These are phyloP conservation scores for Kodamaea neixiangensis DNA, from an alignment of 805 yeast genomes.

Conservation along the genomic window DNA sequence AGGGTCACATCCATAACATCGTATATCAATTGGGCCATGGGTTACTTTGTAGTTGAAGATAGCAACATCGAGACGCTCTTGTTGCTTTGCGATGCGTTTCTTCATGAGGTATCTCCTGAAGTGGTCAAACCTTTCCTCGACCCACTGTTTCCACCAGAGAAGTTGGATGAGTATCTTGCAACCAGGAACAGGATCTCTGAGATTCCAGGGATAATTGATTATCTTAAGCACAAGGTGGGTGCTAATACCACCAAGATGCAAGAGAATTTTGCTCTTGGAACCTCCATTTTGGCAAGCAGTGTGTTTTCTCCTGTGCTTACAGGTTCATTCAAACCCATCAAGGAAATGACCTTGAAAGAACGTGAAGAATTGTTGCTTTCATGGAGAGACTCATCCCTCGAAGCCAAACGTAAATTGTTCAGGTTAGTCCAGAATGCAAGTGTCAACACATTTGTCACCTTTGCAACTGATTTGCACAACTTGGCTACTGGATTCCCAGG, in stretches of 20 bases:
- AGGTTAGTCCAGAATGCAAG: conserved; percentile 28
- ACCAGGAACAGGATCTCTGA: conserved; percentile 30
- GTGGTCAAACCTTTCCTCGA: conserved; percentile 26
- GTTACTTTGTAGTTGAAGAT: conserved; percentile 14
- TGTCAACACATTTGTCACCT: conserved; percentile 24
- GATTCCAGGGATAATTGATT: conserved; percentile 27
- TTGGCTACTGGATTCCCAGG: conserved; percentile 43
- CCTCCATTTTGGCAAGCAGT: conserved; percentile 31
- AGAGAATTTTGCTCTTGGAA: conserved; percentile 22
- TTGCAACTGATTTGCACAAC: conserved; percentile 35
- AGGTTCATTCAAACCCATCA: conserved; percentile 32
- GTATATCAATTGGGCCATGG: conserved; percentile 2
- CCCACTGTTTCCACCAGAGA: conserved; percentile 27
- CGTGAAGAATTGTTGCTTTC: conserved; percentile 31
- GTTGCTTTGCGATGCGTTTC: conserved; percentile 35
- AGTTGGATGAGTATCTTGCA: conserved; percentile 30
- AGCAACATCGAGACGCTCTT: conserved; percentile 29
- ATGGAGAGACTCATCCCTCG: conserved; percentile 46
- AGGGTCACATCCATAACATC: neutral
- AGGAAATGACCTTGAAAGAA: conserved; percentile 38
- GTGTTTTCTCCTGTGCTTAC: conserved; percentile 34
- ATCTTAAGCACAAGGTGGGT: neutral
- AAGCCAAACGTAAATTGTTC: conserved; percentile 36
- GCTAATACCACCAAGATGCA: neutral
- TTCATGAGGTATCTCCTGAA: conserved; percentile 34